Base-by-base conservation (phyloP, 1,284 basidiomycete species). In the Sporisorium exsertum region DNA sequence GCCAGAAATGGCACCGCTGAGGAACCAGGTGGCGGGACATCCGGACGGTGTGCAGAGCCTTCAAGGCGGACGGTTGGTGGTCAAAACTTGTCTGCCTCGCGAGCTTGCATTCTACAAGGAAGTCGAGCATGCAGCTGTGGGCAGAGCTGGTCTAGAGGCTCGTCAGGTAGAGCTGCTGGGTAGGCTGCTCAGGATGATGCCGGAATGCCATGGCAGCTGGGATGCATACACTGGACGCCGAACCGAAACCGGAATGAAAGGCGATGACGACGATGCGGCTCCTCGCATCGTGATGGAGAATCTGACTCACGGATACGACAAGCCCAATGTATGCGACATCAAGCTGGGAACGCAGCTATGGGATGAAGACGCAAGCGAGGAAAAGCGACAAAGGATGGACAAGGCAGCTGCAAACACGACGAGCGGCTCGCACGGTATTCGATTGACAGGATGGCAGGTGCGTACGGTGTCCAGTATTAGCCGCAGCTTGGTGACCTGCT, bases 401-500 rank as follows among this genome's bases (percentile, higher is more conserved):
- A 88, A 90, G 81, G 89, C 89, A 3, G 93, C 94, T 1, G 87
- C 86, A 37, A 87, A 88, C 24, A 92, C 93, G 2, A 97, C 95
- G 0, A 91, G 90, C 4, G 85, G 88, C 1, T 88, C 91, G 82
- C 92, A 91, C 1, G 95, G 95, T 0, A 77, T 97, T 2, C 87
- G 94, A 26, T 84, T 97, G 46, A 97, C 94, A 1, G 95, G 93
- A 1, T 97, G 94, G 86, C 93, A 94, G 88, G 95, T 94, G 64
- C 66, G 89, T 84, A 8, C 12, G 16, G 4, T 22, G 22, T n/a
- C 5, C 16, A 24, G 42, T 2, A 16, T 22, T 18, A 27, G 10
- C 32, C 22, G 43, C 16, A 27, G 46, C 46, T 32, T 12, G 27
- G 33, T n/a, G 29, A 10, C 5, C 29, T 29, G 26, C 46, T 50